A percentile compares a stretch with the other conserved stretches of the same genome.
Conservation (phyloP, 2,329 filamentous ascomycete species). For the Alternaria conjuncta region DNA sequence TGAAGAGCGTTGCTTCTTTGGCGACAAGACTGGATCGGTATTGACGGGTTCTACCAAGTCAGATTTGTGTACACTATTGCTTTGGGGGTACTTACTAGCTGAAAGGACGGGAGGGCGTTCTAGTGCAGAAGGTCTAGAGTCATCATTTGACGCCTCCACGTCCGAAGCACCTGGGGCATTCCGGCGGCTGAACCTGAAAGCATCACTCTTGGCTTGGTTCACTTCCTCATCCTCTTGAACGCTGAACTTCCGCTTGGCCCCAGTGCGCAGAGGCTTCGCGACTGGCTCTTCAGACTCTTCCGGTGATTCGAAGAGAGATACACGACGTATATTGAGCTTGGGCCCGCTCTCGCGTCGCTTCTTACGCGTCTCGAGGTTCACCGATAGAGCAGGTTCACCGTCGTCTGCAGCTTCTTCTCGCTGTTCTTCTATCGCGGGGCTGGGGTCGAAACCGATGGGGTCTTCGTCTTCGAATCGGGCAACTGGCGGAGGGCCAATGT, state of each 20-base stretch:
- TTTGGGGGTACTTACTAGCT: constrained; percentile 47
- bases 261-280: constrained; percentile 50
- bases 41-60: constrained; percentile 56
- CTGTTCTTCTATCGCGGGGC: constrained; percentile 27
- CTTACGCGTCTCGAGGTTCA: constrained; percentile 60
- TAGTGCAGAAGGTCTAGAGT: constrained; percentile 25
- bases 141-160: constrained; percentile 22
- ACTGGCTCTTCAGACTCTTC: constrained; percentile 40
- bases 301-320: constrained; percentile 52
- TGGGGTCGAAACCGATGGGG: constrained; percentile 53
- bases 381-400: constrained; percentile 48
- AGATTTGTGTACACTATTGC: constrained; percentile 19
- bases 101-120: constrained; percentile 50
- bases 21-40: constrained; percentile 53
- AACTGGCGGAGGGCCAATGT: constrained; percentile 67
- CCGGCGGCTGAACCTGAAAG: constrained; percentile 57
- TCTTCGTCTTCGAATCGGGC: constrained; percentile 60
- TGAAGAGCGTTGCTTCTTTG: constrained; percentile 47
- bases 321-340: constrained; percentile 51
- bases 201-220: constrained; percentile 41
- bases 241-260: constrained; percentile 65
- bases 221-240: constrained; percentile 58
- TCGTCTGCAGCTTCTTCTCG: constrained; percentile 43
- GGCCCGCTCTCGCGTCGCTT: constrained; percentile 60
- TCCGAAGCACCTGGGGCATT: constrained; percentile 24